Conservation (phyloP, 768 basidiomycete genomes). For the Leccinellum luteum region DNA sequence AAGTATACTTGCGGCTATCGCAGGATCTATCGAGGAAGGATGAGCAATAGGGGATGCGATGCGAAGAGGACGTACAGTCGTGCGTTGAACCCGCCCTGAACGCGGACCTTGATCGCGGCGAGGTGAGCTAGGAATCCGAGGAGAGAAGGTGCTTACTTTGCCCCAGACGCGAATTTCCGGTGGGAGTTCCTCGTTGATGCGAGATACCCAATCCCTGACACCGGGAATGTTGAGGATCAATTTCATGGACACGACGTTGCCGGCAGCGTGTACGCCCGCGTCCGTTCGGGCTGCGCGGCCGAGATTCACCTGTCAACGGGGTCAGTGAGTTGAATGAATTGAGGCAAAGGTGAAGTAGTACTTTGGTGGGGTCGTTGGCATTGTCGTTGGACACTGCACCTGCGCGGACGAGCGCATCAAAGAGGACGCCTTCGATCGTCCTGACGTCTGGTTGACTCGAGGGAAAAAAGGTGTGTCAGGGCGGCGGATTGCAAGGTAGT, state of each 20-base stretch:
- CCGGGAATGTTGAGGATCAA: conserved; percentile 79
- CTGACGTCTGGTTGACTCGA: conserved; percentile 62
- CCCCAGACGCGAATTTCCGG: conserved; percentile 92
- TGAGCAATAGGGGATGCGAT: conserved; percentile 3
- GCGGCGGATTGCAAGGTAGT: neutral
- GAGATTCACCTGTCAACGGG: conserved; percentile 63
- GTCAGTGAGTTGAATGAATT: neutral
- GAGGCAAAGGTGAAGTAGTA: conserved; percentile 24
- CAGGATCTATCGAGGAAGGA: conserved; percentile 56
- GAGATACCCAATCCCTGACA: conserved; percentile 62
- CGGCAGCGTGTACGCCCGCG: conserved; percentile 95
- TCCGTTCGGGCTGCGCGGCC: conserved; percentile 93
- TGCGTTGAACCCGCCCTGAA: conserved; percentile 81
- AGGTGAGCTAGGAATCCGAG: neutral
- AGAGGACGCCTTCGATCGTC: conserved; percentile 90
- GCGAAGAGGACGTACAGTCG: conserved; percentile 47
- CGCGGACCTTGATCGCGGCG: conserved; percentile 47
- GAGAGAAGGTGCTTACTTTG: conserved; percentile 49
- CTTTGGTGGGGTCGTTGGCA: conserved; percentile 86
- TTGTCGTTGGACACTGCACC: conserved; percentile 97
- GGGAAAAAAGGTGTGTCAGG: neutral
- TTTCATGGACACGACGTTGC: conserved; percentile 90
- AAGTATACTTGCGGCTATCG: conserved; percentile 96
- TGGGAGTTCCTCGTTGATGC: conserved; percentile 86
- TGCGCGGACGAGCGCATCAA: conserved; percentile 81